Evolutionary conservation across 2,329 filamentous ascomycete species (phyloP).

Genomic region (Ophiocordyceps australis): DNA sequence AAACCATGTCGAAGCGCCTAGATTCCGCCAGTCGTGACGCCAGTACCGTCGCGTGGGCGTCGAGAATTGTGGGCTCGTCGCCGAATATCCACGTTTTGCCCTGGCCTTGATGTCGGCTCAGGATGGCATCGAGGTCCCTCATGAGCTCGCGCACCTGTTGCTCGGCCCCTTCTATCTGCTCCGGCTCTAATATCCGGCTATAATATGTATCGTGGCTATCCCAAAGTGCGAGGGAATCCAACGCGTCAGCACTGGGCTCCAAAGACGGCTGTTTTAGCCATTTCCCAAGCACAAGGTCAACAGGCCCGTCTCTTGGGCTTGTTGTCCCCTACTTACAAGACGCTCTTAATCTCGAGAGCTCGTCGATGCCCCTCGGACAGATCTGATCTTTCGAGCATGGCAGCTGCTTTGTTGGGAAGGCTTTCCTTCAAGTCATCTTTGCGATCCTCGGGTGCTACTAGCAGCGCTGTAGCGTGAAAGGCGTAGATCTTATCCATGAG

Average conservation of each 20-base stretch:
- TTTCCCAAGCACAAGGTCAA: too few relatives aligned
- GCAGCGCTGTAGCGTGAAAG: slow-evolving; percentile 9
- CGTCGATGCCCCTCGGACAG: slow-evolving; percentile 10
- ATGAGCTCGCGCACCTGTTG: slow-evolving; percentile 7
- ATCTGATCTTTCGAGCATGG: slow-evolving; percentile 9
- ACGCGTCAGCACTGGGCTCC: too few relatives aligned
- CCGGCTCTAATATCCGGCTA: slow-evolving; percentile 7
- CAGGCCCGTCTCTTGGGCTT: neutral
- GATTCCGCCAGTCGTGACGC: slow-evolving; percentile 8
- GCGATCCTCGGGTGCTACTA: slow-evolving; percentile 6
- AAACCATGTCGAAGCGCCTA: slow-evolving; percentile 7
- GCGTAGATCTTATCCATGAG: slow-evolving; percentile 9
- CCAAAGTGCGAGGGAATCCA: neutral
- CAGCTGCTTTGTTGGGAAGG: slow-evolving; percentile 10
- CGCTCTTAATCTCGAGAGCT: slow-evolving; percentile 11
- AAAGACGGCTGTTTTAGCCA: too few relatives aligned
- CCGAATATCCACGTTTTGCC: slow-evolving; percentile 10
- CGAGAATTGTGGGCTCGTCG: slow-evolving; percentile 10
- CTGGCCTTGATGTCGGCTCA: slow-evolving; percentile 3
- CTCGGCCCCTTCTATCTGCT: slow-evolving; percentile 8
- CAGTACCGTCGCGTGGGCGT: slow-evolving; percentile 9
- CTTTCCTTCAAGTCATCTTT: slow-evolving; percentile 8
- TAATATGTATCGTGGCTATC: slow-evolving; percentile 10
- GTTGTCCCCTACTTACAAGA: slow-evolving; percentile 9
- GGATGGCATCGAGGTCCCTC: slow-evolving; percentile 5